Conservation (phyloP, 2,329 filamentous ascomycete genomes). For the Triangularia setosa region DNA sequence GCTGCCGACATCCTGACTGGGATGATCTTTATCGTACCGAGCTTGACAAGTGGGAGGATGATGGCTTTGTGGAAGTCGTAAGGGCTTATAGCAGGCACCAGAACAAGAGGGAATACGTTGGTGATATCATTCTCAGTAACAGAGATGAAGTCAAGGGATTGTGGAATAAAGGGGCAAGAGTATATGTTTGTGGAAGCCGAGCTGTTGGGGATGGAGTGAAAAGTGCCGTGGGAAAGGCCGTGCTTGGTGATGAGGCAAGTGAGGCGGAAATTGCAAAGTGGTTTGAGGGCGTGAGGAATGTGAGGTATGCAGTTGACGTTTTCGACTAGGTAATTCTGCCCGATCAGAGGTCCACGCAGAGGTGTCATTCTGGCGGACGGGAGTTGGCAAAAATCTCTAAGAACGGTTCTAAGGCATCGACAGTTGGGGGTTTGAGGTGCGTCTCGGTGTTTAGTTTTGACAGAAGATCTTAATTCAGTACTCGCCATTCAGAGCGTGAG, state of each 20-base stretch:
- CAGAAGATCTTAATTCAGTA: too few relatives aligned
- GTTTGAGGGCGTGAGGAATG: conserved; percentile 50
- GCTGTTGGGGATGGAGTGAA: conserved; percentile 41
- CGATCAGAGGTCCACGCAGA: too few relatives aligned
- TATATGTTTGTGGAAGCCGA: conserved; percentile 59
- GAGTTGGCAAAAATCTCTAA: too few relatives aligned
- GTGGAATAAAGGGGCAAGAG: conserved; percentile 41
- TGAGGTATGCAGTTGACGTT: conserved; percentile 57
- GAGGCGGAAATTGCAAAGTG: conserved; percentile 42
- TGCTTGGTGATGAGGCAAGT: conserved; percentile 31
- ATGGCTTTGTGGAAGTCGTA: conserved; percentile 58
- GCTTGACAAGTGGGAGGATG: conserved; percentile 54
- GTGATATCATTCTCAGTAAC: conserved; percentile 48
- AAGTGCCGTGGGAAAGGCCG: conserved; percentile 33
- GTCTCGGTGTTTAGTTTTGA: too few relatives aligned
- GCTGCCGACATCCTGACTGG: conserved; percentile 51
- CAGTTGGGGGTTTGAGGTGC: too few relatives aligned
- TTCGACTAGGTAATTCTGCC: conserved; percentile 43
- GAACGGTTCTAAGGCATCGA: too few relatives aligned
- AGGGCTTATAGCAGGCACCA: conserved; percentile 53
- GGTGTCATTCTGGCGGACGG: too few relatives aligned
- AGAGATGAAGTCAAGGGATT: conserved; percentile 30
- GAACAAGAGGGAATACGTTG: conserved; percentile 33
- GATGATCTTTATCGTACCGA: conserved; percentile 61
- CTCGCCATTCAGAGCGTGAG: too few relatives aligned